Conservation (phyloP, 495 filamentous ascomycete genomes). For the Hypoxylon intermedium region DNA sequence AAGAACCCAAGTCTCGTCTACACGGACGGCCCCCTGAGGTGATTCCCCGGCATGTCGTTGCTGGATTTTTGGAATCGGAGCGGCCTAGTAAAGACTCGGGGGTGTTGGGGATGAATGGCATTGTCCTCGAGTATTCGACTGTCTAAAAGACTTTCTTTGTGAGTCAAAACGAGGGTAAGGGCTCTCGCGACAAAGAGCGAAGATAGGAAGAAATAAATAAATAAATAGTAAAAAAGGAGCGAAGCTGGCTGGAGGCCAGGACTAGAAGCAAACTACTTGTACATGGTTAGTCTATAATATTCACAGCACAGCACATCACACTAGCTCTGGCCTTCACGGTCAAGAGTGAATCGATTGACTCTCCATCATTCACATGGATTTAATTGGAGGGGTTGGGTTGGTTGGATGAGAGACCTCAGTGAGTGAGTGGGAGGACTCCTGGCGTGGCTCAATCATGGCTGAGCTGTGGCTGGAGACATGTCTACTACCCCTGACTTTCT, state of each 20-base stretch:
- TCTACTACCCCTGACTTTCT: too few relatives aligned
- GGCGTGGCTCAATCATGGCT: slow-evolving; percentile 27
- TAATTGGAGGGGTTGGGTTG: slow-evolving; percentile 27
- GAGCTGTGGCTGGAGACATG: slow-evolving; percentile 28
- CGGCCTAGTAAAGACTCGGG: slow-evolving; percentile 81
- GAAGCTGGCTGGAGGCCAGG: background rate
- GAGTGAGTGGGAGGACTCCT: slow-evolving; percentile 1
- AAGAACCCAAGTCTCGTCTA: slow-evolving; percentile 66
- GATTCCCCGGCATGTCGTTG: slow-evolving; percentile 86
- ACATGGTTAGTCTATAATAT: slow-evolving; percentile 1
- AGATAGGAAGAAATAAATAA: slow-evolving; percentile 4
- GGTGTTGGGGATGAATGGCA: slow-evolving; percentile 82
- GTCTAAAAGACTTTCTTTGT: background rate
- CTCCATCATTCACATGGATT: background rate
- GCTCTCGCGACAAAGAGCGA: background rate
- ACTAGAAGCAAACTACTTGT: slow-evolving; percentile 7
- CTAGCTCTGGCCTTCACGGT: background rate
- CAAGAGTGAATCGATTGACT: background rate
- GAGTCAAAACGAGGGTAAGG: slow-evolving; percentile 7
- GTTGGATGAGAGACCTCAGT: slow-evolving; percentile 4
- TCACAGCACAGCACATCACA: slow-evolving; percentile 4
- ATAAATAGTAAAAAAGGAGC: background rate
- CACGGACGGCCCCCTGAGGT: slow-evolving; percentile 80
- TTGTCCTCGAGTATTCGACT: slow-evolving; percentile 43
- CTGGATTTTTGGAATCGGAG: slow-evolving; percentile 81